Conservation (phyloP, 2,329 filamentous ascomycete species). For the Sphaerulina musiva region DNA sequence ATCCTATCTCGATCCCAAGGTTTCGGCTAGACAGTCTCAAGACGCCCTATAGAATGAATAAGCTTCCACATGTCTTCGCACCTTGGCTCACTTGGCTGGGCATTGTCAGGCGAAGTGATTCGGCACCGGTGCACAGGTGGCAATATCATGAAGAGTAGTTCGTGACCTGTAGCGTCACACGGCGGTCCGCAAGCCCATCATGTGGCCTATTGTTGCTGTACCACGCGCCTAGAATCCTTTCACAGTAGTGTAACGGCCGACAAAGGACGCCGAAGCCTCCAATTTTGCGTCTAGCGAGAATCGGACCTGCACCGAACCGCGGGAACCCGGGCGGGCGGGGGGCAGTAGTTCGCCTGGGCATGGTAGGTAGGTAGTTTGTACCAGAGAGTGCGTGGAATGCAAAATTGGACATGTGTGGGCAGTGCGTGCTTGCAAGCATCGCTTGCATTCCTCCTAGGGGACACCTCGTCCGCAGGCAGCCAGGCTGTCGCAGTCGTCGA, state of each 20-base stretch:
- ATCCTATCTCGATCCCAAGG: slow-evolving; percentile 6
- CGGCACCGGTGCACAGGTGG: background rate
- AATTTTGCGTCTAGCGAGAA: too few relatives aligned
- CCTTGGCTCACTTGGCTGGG: slow-evolving; percentile 1
- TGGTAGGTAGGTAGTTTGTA: too few relatives aligned
- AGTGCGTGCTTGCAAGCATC: too few relatives aligned
- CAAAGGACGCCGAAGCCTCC: slow-evolving; percentile 2
- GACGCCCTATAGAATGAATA: background rate
- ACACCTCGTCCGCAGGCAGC: too few relatives aligned
- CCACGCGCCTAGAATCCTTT: slow-evolving; percentile 4
- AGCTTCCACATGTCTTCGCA: slow-evolving; percentile 4
- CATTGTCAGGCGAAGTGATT: slow-evolving; percentile 5
- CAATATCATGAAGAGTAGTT: background rate
- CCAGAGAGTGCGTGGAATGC: too few relatives aligned
- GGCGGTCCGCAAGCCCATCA: background rate
- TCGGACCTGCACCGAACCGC: too few relatives aligned
- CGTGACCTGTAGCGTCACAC: background rate
- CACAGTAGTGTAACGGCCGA: slow-evolving; percentile 10
- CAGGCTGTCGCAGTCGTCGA: too few relatives aligned
- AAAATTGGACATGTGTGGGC: too few relatives aligned
- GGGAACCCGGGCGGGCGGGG: too few relatives aligned
- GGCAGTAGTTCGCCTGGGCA: too few relatives aligned
- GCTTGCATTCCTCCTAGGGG: too few relatives aligned
- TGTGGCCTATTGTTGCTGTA: slow-evolving; percentile 1
- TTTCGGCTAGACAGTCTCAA: slow-evolving; percentile 7